Conservation (phyloP, 2,329 filamentous ascomycete species). For the Karstenula rhodostoma region DNA sequence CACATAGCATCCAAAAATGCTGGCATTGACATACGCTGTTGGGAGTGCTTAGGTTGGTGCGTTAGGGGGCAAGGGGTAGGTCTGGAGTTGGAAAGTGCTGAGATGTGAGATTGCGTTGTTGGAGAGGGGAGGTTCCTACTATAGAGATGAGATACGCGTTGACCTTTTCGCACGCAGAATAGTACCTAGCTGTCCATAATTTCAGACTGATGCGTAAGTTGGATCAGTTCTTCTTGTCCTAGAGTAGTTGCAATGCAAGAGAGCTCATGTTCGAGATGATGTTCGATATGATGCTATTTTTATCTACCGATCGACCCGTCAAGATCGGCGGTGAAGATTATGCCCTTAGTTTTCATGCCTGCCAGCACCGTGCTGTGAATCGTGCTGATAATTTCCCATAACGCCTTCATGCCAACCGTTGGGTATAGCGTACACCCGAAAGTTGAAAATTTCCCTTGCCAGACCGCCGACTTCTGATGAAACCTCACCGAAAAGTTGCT, state of each 20-base stretch:
- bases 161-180: too few relatives aligned
- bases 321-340: not conserved
- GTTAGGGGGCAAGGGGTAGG: too few relatives aligned
- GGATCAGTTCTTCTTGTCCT: too few relatives aligned
- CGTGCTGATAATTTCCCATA: slow-evolving; percentile 6
- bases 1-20: too few relatives aligned
- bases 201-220: too few relatives aligned
- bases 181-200: too few relatives aligned
- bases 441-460: not conserved
- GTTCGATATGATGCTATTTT: not conserved
- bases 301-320: not conserved
- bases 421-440: slow-evolving; percentile 5
- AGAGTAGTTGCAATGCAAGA: not conserved
- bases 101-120: too few relatives aligned
- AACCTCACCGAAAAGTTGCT: not conserved
- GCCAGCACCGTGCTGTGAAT: slow-evolving; percentile 19
- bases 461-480: not conserved
- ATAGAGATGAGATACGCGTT: too few relatives aligned
- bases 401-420: not conserved
- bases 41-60: too few relatives aligned
- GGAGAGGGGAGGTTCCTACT: too few relatives aligned
- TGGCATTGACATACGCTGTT: too few relatives aligned
- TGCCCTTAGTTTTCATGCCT: not conserved
- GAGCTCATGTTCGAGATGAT: not conserved
- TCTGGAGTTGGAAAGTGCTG: too few relatives aligned